These are phyloP conservation scores for Nemania serpens DNA, from an alignment of 2,329 filamentous ascomycete genomes.

Conservation along the genomic window DNA sequence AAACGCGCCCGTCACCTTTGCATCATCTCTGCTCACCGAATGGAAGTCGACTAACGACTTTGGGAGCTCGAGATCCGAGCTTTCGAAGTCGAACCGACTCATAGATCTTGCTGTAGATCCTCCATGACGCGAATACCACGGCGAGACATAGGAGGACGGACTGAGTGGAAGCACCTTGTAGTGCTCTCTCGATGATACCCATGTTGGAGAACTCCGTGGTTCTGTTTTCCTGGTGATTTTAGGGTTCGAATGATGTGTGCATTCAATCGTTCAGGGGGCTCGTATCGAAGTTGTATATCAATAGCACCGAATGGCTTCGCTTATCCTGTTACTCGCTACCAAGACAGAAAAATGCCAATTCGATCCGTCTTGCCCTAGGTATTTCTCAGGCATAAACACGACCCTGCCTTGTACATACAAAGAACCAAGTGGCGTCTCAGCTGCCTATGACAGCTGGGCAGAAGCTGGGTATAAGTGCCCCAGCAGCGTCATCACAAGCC, in stretches of 20 bases:
- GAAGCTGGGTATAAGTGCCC: too few relatives aligned
- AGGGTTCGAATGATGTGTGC: neutral
- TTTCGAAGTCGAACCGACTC: slow-evolving; percentile 51
- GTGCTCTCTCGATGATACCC: slow-evolving; percentile 55
- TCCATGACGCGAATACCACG: slow-evolving; percentile 46
- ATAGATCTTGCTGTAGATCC: slow-evolving; percentile 45
- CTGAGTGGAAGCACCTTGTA: slow-evolving; percentile 51
- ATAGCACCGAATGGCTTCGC: neutral
- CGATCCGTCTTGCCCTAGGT: too few relatives aligned
- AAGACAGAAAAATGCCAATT: too few relatives aligned
- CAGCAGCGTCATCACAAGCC: too few relatives aligned
- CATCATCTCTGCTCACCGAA: slow-evolving; percentile 45
- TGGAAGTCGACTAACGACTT: slow-evolving; percentile 47
- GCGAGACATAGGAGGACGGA: slow-evolving; percentile 45
- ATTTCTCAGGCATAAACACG: too few relatives aligned
- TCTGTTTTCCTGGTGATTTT: neutral
- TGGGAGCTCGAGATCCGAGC: slow-evolving; percentile 48
- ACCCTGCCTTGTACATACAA: too few relatives aligned
- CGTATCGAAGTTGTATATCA: neutral
- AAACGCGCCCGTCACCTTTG: neutral
- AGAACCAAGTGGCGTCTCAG: too few relatives aligned
- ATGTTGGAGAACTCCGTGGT: slow-evolving; percentile 41
- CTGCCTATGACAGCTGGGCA: too few relatives aligned
- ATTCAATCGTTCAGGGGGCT: too few relatives aligned
- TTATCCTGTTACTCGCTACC: neutral